Conservation (phyloP, 1,139 yeast genomes). For the Lodderomyces theae region DNA sequence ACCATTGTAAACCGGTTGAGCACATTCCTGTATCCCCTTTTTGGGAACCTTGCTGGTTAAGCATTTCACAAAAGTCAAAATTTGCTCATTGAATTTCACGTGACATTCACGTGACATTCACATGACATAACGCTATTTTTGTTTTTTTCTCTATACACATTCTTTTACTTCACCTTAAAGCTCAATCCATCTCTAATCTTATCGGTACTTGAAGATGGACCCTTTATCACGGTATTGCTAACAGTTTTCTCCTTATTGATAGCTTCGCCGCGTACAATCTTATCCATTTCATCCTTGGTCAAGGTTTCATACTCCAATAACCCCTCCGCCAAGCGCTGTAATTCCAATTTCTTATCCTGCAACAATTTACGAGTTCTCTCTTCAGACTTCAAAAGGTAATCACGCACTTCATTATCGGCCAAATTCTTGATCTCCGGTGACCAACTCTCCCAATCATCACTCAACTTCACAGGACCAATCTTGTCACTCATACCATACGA, state of each 20-base stretch:
- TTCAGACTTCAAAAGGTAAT: constrained; percentile 70
- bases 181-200: constrained; percentile 3
- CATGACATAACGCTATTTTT: not conserved
- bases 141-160: not conserved
- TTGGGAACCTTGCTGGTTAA: constrained; percentile 1
- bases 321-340: constrained; percentile 88
- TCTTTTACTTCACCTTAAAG: not conserved
- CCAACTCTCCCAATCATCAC: constrained; percentile 94
- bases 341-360: constrained; percentile 60
- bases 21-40: not conserved
- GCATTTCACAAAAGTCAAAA: not conserved
- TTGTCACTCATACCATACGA: constrained; percentile 94
- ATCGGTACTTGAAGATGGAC: constrained; percentile 8
- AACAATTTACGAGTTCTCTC: constrained; percentile 72
- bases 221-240: constrained; percentile 75
- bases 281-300: constrained; percentile 87
- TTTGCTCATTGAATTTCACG: not conserved
- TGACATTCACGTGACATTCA: not conserved
- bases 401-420: constrained; percentile 91
- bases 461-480: constrained; percentile 86
- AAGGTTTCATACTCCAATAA: constrained; percentile 93
- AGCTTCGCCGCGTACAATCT: constrained; percentile 74
- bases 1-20: not conserved
- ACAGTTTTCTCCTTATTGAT: constrained; percentile 64
- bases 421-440: constrained; percentile 80